Conservation (phyloP, 1,284 basidiomycete genomes). For the Phellopilus nigrolimitatus region DNA sequence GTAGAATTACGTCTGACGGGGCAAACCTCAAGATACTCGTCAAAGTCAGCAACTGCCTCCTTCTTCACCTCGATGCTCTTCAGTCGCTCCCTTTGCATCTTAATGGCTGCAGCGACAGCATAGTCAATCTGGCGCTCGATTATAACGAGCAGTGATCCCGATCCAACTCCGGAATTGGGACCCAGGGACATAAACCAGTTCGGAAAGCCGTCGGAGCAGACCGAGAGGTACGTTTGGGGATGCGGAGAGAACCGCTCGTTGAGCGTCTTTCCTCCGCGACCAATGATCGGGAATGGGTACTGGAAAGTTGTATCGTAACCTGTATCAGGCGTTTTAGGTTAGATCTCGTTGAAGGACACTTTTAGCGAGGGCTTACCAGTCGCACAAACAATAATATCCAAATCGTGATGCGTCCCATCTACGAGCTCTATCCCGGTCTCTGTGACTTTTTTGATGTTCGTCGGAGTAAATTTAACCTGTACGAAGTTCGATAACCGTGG, state of each 20-base stretch:
- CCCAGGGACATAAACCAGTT: constrained; percentile 56
- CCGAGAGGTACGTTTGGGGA: constrained; percentile 49
- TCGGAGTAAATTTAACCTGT: constrained; percentile 52
- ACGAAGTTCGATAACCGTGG: background rate
- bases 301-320: constrained; percentile 53
- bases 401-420: constrained; percentile 47
- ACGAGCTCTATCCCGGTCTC: constrained; percentile 49
- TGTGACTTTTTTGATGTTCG: constrained; percentile 46
- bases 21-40: constrained; percentile 52
- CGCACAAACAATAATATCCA: constrained; percentile 58
- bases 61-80: constrained; percentile 56
- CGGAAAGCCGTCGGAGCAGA: constrained; percentile 56
- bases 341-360: background rate
- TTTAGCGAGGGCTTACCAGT: constrained; percentile 34
- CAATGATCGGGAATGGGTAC: constrained; percentile 48
- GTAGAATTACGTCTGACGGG: constrained; percentile 15
- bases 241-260: constrained; percentile 48
- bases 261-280: constrained; percentile 43
- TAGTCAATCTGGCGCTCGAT: constrained; percentile 55
- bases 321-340: constrained; percentile 17
- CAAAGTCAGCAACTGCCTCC: constrained; percentile 56
- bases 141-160: constrained; percentile 47
- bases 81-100: constrained; percentile 54
- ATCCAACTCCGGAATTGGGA: constrained; percentile 50
- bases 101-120: constrained; percentile 45